Percentiles rank a stretch among this genome's conserved stretches.
Conservation (phyloP, 805 yeast species). For the Schwanniomyces yamadae region DNA sequence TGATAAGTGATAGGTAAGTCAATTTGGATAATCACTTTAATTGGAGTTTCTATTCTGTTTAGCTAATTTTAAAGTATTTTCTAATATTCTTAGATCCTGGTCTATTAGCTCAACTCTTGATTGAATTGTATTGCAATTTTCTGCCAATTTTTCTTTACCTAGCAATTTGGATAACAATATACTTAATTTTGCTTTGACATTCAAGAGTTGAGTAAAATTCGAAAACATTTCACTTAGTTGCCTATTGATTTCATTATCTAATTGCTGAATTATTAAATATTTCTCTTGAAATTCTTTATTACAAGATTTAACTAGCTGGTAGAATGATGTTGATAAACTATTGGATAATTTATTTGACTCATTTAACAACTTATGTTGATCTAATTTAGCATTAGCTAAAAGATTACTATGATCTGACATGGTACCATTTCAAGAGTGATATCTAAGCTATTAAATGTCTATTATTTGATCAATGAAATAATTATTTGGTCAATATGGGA, state of each 20-base stretch:
- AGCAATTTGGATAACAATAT: conserved; percentile 14
- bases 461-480: too few relatives aligned
- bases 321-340: conserved; percentile 1
- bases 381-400: conserved; percentile 32
- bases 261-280: conserved; percentile 35
- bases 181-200: conserved; percentile 23
- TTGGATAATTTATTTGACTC: conserved; percentile 25
- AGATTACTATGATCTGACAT: conserved; percentile 15
- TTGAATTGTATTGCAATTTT: conserved; percentile 13
- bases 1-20: conserved; percentile 72
- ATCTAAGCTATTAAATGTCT: too few relatives aligned
- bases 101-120: conserved; percentile 65
- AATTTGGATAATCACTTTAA: conserved; percentile 43
- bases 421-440: too few relatives aligned
- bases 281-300: conserved; percentile 4
- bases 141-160: background rate
- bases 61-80: conserved; percentile 43
- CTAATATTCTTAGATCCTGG: conserved; percentile 69
- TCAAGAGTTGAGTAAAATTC: conserved; percentile 26
- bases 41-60: conserved; percentile 11
- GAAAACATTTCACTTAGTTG: conserved; percentile 32
- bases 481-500: too few relatives aligned
- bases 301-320: conserved; percentile 1
- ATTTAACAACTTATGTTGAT: conserved; percentile 26
- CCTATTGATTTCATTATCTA: conserved; percentile 35